These are phyloP conservation scores for Citrus sp. DNA, from an alignment of 345 rosid genomes.

Conservation along the genomic window DNA sequence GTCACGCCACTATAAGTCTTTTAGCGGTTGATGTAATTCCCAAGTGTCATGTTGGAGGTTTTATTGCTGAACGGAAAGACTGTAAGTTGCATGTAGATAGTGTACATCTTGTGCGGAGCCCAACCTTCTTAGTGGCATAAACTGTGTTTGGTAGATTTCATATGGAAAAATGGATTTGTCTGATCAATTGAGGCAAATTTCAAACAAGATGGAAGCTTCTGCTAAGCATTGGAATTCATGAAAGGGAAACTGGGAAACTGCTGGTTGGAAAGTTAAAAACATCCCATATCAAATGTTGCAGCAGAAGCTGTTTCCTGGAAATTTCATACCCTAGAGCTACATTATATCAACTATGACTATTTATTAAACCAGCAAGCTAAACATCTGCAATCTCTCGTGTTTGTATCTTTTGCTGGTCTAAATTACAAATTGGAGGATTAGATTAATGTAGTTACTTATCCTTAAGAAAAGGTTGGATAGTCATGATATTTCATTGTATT, in stretches of 20 bases:
- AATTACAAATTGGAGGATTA: not conserved
- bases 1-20: not conserved
- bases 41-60: not conserved
- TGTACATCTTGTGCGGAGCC: not conserved
- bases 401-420: not conserved
- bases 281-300: constrained; percentile 8
- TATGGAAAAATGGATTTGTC: not conserved
- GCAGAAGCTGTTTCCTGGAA: constrained; percentile 22
- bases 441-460: not conserved
- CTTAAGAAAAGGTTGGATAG: not conserved
- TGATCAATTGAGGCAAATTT: not conserved
- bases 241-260: not conserved
- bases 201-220: constrained; percentile 10
- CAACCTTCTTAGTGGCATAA: not conserved
- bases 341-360: not conserved
- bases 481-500: not conserved
- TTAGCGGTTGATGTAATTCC: not conserved
- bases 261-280: not conserved
- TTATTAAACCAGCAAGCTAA: not conserved
- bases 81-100: not conserved
- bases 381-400: not conserved
- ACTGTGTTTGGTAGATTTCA: not conserved
- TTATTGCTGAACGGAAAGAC: constrained; percentile 5
- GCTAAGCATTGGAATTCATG: not conserved
- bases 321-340: constrained; percentile 3